These are phyloP conservation scores for Rhodotorula graminis DNA, from an alignment of 768 basidiomycete genomes.

Conservation along the genomic window DNA sequence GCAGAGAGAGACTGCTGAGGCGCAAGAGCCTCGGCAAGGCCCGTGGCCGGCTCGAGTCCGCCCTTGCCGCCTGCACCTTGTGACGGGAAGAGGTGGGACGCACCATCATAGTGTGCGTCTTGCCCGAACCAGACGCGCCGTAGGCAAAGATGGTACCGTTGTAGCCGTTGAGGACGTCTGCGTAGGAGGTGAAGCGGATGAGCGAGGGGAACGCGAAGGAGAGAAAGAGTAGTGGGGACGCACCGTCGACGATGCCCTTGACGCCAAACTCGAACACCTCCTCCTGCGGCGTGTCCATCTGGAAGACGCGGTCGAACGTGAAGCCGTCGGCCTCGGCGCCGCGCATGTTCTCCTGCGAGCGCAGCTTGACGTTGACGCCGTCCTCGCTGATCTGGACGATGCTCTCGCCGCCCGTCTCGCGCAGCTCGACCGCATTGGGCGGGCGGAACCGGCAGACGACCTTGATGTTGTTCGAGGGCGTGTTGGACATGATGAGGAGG, in stretches of 20 bases:
- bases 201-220: neutral
- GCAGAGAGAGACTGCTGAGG: neutral
- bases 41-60: too few relatives aligned
- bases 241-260: constrained; percentile 92
- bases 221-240: constrained; percentile 6
- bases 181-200: neutral
- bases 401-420: constrained; percentile 74
- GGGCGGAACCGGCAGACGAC: constrained; percentile 99
- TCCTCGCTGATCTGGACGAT: constrained; percentile 85
- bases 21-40: too few relatives aligned
- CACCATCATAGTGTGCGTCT: constrained; percentile 99
- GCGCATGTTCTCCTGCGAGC: constrained; percentile 58
- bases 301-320: constrained; percentile 94
- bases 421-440: constrained; percentile 79
- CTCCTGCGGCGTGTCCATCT: constrained; percentile 79
- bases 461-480: constrained; percentile 65
- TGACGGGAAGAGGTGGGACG: constrained; percentile 35
- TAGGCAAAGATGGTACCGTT: constrained; percentile 90
- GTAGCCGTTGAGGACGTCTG: constrained; percentile 97
- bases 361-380: constrained; percentile 75
- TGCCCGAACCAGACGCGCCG: constrained; percentile 78
- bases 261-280: constrained; percentile 99
- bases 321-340: constrained; percentile 97
- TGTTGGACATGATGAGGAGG: neutral
- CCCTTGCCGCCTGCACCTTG: too few relatives aligned